Evolutionary conservation across 495 filamentous ascomycete genomes (phyloP), one percentile per base, ranked within the genome.

Genomic region (Penicillium diatomitis): DNA sequence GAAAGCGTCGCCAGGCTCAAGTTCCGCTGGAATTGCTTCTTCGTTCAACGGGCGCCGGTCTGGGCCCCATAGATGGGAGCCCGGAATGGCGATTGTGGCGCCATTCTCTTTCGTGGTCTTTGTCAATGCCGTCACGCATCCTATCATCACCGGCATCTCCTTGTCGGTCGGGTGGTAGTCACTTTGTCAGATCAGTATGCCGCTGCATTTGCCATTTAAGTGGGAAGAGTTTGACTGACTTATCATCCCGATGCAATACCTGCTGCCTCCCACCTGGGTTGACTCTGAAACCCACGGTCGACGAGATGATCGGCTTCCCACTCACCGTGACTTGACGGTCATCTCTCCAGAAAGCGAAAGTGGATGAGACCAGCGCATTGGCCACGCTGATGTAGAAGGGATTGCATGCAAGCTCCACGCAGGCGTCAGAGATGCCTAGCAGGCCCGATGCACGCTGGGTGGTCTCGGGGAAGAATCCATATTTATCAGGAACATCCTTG

Each of bases 61-160:
- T 9, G 49, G 48, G 2, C 50, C 56, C 63, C 63, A 73, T 8
- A 71, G 57, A 53, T 76, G 72, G 4, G 56, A 63, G 5, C 69
- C 67, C 0, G 71, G 72, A 46, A 75, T 68, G 31, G 72, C 61
- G 6, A 69, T 59, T 0, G 73, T 76, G 10, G 72, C 72, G 12
- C 73, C 73, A 47, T 76, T 76, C 32, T 56, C 54, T 41, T 57
- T 62, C 6, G 66, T 69, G 0, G 60, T 64, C 42, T 56, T 64
- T 8, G 57, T 69, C 46, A 51, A 45, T 27, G 55, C 61, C 4
- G 51, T 53, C 6, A 57, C 50, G 44, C 50, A 53, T 5, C 54
- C 54, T n/a, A 57, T 57, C 54, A 57, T 57, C 11, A 53, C 51
- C 6, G 54, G 51, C 10, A 53, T 32, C 38, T 35, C 10, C n/a